Base-by-base conservation (phyloP, 768 basidiomycete species). In the Amanita thiersii region DNA sequence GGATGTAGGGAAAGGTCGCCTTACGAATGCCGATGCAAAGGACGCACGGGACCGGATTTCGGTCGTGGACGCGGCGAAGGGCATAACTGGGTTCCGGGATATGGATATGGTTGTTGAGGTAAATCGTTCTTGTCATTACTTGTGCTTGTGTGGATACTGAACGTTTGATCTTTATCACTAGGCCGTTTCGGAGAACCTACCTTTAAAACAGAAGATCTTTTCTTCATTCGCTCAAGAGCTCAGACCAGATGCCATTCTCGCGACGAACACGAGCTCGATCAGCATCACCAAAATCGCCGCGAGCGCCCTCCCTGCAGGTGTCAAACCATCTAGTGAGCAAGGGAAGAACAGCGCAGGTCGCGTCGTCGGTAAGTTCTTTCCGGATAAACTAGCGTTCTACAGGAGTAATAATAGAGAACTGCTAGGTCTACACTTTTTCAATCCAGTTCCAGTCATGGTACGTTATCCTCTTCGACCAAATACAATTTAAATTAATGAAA, bases 361-460 rank as follows among this genome's bases (percentile, higher is more conserved):
- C 34, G 89, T 92, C 29, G 87, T 96, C 38, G 91, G 86, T 86
- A 51, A 44, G 77, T 37, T 2, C 25, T 33, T 11, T 15, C 7
- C 17, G 11, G 18, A 10, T 44, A 17, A 8, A 39, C 19, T 17
- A 20, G 14, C 15, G 7, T 37, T 5, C 31, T 34, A 12, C 17
- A 28, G 20, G 14, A 25, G 11, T 42, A 23, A 15, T n/a, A 14
- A 12, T 7, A 23, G 44, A 19, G 11, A 7, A 8, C 19, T 40
- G 20, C 18, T 31, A 90, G 88, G 82, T 9, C 66, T 94, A 30
- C 91, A 94, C 58, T 96, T 92, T 69, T 94, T 96, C 68, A 94
- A 97, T 54, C 93, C 93, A 3, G 93, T 96, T 3, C 93, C 93
- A 2, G 86, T 94, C 23, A 96, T 96, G 92, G 87, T 88, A 55